Evolutionary conservation across 306 rosid species (phyloP).

Genomic region (Geum urbanum): DNA sequence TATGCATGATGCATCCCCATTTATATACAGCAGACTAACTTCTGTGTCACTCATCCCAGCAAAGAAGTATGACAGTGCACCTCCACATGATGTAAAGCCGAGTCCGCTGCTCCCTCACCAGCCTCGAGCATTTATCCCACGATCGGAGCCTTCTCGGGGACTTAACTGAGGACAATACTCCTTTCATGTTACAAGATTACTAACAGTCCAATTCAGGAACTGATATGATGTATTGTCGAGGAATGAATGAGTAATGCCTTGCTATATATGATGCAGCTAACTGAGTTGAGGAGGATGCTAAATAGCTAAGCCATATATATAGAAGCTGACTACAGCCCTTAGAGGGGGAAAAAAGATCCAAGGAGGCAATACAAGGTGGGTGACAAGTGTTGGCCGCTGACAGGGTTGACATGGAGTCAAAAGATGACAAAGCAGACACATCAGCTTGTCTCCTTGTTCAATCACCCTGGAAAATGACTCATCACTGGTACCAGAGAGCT

Average conservation of each 20-base stretch:
- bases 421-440: slow-evolving; percentile 34
- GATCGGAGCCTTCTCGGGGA: slow-evolving; percentile 26
- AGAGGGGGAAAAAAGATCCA: not conserved
- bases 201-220: not conserved
- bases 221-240: not conserved
- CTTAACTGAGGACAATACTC: slow-evolving; percentile 24
- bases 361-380: slow-evolving; percentile 3
- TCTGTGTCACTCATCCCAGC: slow-evolving; percentile 38
- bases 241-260: not conserved
- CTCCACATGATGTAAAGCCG: slow-evolving; percentile 60
- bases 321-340: not conserved
- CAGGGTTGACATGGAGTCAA: slow-evolving; percentile 17
- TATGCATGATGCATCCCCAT: not conserved
- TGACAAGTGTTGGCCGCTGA: slow-evolving; percentile 37
- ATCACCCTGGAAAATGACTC: slow-evolving; percentile 37
- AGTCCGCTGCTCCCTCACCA: slow-evolving; percentile 42
- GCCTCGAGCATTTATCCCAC: slow-evolving; percentile 44
- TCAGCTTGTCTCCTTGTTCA: slow-evolving; percentile 38
- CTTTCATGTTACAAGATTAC: slow-evolving; percentile 29
- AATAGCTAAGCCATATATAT: not conserved
- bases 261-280: not conserved
- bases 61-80: slow-evolving; percentile 49
- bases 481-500: slow-evolving; percentile 2
- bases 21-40: not conserved
- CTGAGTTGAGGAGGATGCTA: not conserved